Evolutionary conservation across 2,329 filamentous ascomycete species (phyloP).

Genomic region (Endoconidiophora laricicola): DNA sequence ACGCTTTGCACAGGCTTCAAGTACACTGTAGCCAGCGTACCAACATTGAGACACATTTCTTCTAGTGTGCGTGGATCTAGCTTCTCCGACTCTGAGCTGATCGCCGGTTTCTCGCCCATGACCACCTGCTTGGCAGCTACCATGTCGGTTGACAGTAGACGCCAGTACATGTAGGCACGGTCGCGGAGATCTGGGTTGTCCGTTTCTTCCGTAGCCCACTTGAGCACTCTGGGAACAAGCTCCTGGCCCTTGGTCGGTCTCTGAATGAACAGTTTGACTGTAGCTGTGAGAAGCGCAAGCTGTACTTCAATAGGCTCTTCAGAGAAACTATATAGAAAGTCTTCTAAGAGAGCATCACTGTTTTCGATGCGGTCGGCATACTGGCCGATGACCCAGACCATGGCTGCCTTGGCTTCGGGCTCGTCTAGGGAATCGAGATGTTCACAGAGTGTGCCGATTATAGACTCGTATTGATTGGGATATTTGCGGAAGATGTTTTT

Average conservation of each 20-base stretch:
- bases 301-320: conserved; percentile 95
- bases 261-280: conserved; percentile 95
- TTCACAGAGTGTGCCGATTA: conserved; percentile 89
- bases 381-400: conserved; percentile 98
- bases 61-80: conserved; percentile 81
- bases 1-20: conserved; percentile 95
- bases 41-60: conserved; percentile 93
- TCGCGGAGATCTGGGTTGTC: conserved; percentile 95
- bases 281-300: conserved; percentile 82
- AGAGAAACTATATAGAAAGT: conserved; percentile 84
- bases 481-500: conserved; percentile 99
- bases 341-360: conserved; percentile 80
- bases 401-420: conserved; percentile 92
- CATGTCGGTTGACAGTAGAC: conserved; percentile 81
- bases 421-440: conserved; percentile 94
- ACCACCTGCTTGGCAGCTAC: conserved; percentile 72
- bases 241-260: conserved; percentile 87
- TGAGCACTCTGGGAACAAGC: conserved; percentile 82
- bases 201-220: conserved; percentile 98
- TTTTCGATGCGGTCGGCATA: conserved; percentile 97
- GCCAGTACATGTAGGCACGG: conserved; percentile 98
- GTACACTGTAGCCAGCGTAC: conserved; percentile 91
- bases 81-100: conserved; percentile 90
- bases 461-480: conserved; percentile 94
- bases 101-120: conserved; percentile 94